Percentiles rank a stretch among this genome's conserved stretches.
phyloP scores from a whole-genome alignment of 2,329 filamentous ascomycete genomes.

The Monilinia polystroma region DNA sequence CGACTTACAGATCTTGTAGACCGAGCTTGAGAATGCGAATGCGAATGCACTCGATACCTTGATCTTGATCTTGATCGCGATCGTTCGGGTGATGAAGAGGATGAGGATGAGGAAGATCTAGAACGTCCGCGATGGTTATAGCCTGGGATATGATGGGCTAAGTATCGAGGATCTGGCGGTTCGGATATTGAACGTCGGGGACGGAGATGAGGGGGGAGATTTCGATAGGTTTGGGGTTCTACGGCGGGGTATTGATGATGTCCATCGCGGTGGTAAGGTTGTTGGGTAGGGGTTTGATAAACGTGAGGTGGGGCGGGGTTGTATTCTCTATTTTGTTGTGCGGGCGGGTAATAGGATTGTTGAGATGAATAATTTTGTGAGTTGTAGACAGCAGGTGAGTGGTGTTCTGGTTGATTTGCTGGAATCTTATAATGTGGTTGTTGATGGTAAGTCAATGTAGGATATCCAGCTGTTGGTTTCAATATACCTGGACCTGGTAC shows the following conservation, averaged over 20 bases:
- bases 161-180: slow-evolving; percentile 22
- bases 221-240: neutral
- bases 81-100: neutral
- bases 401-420: neutral
- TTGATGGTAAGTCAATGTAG: slow-evolving; percentile 15
- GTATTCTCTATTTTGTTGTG: neutral
- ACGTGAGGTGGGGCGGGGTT: neutral
- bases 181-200: slow-evolving; percentile 30
- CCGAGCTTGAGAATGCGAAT: neutral
- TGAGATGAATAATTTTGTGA: neutral
- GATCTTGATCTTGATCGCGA: neutral
- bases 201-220: slow-evolving; percentile 19
- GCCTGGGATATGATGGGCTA: slow-evolving; percentile 23
- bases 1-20: slow-evolving; percentile 4
- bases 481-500: slow-evolving; percentile 7
- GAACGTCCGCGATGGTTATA: slow-evolving; percentile 10
- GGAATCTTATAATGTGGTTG: slow-evolving; percentile 3
- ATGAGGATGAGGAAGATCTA: slow-evolving; percentile 1
- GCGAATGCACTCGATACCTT: neutral
- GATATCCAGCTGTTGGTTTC: slow-evolving; percentile 4
- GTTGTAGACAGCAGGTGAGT: neutral
- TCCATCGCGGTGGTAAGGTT: neutral
- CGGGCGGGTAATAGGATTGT: neutral
- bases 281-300: neutral
- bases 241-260: neutral